phyloP scores from a whole-genome alignment of 345 rosid genomes.

The Pugionium dolabratum region DNA sequence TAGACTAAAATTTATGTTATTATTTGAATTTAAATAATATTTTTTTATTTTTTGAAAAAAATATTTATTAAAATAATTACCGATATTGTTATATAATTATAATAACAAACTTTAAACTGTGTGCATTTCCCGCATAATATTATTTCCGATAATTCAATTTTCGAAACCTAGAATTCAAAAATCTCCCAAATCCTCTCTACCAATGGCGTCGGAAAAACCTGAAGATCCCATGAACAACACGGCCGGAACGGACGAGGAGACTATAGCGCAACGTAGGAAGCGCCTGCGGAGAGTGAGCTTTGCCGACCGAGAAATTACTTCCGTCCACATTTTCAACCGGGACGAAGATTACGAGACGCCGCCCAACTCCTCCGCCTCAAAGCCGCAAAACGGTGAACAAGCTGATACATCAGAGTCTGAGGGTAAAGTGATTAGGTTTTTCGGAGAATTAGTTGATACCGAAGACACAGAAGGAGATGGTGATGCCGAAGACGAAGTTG shows the following conservation, averaged over 20 bases:
- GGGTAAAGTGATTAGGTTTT: slow-evolving; percentile 48
- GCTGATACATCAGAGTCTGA: slow-evolving; percentile 39
- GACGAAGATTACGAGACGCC: slow-evolving; percentile 90
- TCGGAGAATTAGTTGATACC: slow-evolving; percentile 58
- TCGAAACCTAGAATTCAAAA: slow-evolving; percentile 43
- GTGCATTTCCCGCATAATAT: no score
- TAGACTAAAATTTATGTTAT: no score
- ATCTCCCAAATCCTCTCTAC: slow-evolving; percentile 21
- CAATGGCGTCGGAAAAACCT: slow-evolving; percentile 52
- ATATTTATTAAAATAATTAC: no score
- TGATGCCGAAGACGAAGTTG: slow-evolving; percentile 38
- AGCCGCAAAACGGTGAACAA: slow-evolving; percentile 31
- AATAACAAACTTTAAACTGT: no score
- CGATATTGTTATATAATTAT: no score
- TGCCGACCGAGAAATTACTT: slow-evolving; percentile 89
- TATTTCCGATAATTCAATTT: no score
- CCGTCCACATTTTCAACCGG: slow-evolving; percentile 84
- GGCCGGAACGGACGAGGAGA: slow-evolving; percentile 72
- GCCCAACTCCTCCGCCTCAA: slow-evolving; percentile 43
- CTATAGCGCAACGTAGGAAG: slow-evolving; percentile 59
- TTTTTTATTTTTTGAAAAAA: no score
- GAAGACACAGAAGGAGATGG: slow-evolving; percentile 54
- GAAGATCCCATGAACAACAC: slow-evolving; percentile 51
- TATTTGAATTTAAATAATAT: no score
- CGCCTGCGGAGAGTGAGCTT: slow-evolving; percentile 95